Evolutionary conservation across 129 eudicot genomes (phyloP).

Genomic region (Silybum marianum): DNA sequence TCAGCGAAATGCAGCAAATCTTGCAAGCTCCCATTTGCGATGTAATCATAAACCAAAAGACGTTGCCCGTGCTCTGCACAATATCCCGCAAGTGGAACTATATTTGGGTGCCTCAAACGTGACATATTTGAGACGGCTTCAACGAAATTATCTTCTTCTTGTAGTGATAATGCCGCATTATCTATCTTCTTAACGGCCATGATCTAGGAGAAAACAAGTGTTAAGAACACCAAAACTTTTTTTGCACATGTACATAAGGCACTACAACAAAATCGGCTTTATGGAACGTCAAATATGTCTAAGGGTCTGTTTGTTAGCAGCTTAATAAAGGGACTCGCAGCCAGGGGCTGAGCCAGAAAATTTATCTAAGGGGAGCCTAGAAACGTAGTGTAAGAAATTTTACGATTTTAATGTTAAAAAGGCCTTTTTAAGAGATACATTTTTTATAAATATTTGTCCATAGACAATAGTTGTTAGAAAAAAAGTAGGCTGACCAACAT

Average conservation of each 20-base stretch:
- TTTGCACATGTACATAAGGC: not conserved
- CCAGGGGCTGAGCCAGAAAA: no score
- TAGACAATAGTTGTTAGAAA: no score
- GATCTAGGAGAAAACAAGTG: slow-evolving; percentile 40
- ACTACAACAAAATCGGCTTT: not conserved
- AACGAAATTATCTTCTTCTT: slow-evolving; percentile 91
- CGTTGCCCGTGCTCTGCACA: slow-evolving; percentile 97
- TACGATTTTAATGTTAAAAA: no score
- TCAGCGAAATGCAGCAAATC: slow-evolving; percentile 90
- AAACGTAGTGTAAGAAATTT: no score
- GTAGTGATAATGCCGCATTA: slow-evolving; percentile 83
- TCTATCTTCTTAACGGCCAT: slow-evolving; percentile 95
- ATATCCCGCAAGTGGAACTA: slow-evolving; percentile 77
- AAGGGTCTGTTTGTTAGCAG: no score
- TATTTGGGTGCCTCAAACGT: slow-evolving; percentile 87
- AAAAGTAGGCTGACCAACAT: no score
- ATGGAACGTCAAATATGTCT: not conserved
- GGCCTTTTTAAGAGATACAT: no score
- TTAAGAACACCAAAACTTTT: not conserved
- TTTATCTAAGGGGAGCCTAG: no score
- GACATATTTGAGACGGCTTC: slow-evolving; percentile 98
- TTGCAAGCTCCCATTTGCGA: slow-evolving; percentile 88
- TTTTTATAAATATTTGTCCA: no score
- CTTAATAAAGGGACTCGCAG: no score
- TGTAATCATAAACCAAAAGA: slow-evolving; percentile 81